Base-by-base conservation (phyloP, 805 yeast species). In the Ogataea ganodermae region DNA sequence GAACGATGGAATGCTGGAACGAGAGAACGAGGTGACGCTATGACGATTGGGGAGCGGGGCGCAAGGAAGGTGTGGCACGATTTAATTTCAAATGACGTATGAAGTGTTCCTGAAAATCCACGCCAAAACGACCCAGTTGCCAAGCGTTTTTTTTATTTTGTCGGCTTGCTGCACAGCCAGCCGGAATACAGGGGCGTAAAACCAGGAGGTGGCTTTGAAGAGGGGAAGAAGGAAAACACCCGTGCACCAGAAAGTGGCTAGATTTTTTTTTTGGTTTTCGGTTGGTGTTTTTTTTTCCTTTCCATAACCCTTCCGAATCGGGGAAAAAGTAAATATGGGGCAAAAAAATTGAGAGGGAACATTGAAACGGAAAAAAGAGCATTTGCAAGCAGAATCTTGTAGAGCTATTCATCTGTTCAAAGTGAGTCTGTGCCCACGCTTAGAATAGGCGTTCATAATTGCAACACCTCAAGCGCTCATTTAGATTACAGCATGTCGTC, bases 311-410 rank as follows among this genome's bases (percentile, higher is more conserved):
- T 53, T 39, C 59, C 58, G 32, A 36, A 43, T 48, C 27, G 37
- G 56, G 59, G 1, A 45, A 53, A 37, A 42, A 18, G 46, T 47
- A 45, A 53, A 56, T 54, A 56, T 45, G 37, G 36, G 45, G 45
- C 24, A 42, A 42, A 30, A 41, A 33, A 33, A 26, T n/a, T n/a
- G n/a, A n/a, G 14, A 26, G 8, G 18, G 23, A 9, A 35, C 24
- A 38, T 38, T 26, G 42, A 38, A 38, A 38, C 42, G 20, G 17
- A 16, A 10, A 33, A 33, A 17, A 33, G 23, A 33, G 23, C 23
- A 6, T 30, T 30, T 30, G 17, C 33, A 18, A 30, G 8, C 33
- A n/a, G 14, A 16, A 5, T 30, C 8, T 22, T 22, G 24, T 8
- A 22, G n/a, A n/a, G n/a, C n/a, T n/a, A 22, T 8, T 8, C 24